Percentiles rank a stretch among this genome's conserved stretches.
Conservation (phyloP, 2,329 filamentous ascomycete genomes). For the Aspergillus sp. region DNA sequence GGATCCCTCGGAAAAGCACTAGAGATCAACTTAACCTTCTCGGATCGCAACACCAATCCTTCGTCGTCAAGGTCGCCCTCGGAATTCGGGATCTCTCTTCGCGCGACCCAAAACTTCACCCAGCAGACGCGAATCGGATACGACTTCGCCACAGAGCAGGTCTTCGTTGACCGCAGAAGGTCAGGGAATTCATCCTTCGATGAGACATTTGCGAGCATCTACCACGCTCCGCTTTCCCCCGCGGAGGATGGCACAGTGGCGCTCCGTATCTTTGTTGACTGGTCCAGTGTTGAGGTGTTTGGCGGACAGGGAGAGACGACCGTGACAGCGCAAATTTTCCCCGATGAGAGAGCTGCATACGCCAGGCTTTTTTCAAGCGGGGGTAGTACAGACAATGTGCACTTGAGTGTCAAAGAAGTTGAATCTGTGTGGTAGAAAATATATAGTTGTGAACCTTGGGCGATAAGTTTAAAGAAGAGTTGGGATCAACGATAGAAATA, state of each 20-base stretch:
- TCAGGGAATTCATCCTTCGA: constrained; percentile 26
- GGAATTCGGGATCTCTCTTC: constrained; percentile 19
- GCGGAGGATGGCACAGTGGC: constrained; percentile 18
- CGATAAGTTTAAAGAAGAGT: too few species aligned
- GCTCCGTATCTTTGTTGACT: constrained; percentile 28
- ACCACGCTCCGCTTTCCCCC: constrained; percentile 19
- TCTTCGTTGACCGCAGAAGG: constrained; percentile 26
- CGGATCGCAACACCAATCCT: background rate
- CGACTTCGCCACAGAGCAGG: constrained; percentile 21
- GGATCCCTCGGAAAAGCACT: constrained; percentile 19
- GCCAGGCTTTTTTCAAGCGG: constrained; percentile 1
- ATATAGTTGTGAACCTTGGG: too few species aligned
- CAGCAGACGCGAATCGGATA: constrained; percentile 30
- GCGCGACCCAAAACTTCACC: constrained; percentile 18
- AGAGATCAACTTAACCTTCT: constrained; percentile 23
- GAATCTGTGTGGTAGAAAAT: background rate
- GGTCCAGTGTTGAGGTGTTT: constrained; percentile 31
- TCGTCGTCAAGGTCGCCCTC: constrained; percentile 1
- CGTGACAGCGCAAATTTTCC: constrained; percentile 31
- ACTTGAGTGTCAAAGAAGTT: background rate
- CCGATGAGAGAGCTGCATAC: constrained; percentile 14
- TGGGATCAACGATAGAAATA: too few species aligned
- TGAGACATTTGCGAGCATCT: constrained; percentile 22
- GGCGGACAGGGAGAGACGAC: constrained; percentile 27
- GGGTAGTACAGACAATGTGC: background rate